phyloP scores from a whole-genome alignment of 257 asterid species.

The Salvia miltiorrhiza region DNA sequence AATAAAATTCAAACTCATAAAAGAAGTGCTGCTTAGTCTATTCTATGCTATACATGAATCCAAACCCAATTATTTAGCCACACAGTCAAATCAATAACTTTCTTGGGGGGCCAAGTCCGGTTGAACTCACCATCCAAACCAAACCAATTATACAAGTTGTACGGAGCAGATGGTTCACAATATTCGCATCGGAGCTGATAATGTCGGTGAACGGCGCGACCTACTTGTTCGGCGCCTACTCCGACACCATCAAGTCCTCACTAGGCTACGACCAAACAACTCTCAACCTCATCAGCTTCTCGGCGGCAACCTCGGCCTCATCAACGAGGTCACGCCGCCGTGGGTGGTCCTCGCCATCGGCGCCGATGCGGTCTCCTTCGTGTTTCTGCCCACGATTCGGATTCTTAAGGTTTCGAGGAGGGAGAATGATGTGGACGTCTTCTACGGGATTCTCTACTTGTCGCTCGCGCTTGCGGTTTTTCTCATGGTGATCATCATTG shows the following conservation, averaged over 20 bases:
- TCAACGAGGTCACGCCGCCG: conserved; percentile 51
- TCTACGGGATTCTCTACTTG: conserved; percentile 33
- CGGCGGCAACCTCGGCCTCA: conserved; percentile 44
- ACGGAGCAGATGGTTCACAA: conserved; percentile 46
- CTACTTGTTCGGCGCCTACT: conserved; percentile 54
- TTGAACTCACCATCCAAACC: too few species aligned
- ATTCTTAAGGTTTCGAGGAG: conserved; percentile 18
- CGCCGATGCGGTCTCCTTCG: conserved; percentile 25
- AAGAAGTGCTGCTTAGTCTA: too few species aligned
- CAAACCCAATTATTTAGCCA: too few species aligned
- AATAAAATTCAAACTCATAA: too few species aligned
- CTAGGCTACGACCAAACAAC: conserved; percentile 60
- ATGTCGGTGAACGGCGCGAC: conserved; percentile 55
- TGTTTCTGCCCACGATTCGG: conserved; percentile 29
- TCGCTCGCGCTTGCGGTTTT: conserved; percentile 41
- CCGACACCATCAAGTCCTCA: conserved; percentile 43
- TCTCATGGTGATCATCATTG: conserved; percentile 35
- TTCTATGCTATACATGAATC: too few species aligned
- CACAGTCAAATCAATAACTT: too few species aligned
- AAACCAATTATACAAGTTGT: too few species aligned
- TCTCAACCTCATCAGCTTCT: conserved; percentile 44
- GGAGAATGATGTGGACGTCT: conserved; percentile 26
- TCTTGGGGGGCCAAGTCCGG: too few species aligned
- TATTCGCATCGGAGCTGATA: conserved; percentile 48
- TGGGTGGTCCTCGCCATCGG: conserved; percentile 54